A percentile compares a stretch with the other conserved stretches of the same genome.
phyloP scores from a whole-genome alignment of 768 basidiomycete species.

The Amanita subjunquillea region DNA sequence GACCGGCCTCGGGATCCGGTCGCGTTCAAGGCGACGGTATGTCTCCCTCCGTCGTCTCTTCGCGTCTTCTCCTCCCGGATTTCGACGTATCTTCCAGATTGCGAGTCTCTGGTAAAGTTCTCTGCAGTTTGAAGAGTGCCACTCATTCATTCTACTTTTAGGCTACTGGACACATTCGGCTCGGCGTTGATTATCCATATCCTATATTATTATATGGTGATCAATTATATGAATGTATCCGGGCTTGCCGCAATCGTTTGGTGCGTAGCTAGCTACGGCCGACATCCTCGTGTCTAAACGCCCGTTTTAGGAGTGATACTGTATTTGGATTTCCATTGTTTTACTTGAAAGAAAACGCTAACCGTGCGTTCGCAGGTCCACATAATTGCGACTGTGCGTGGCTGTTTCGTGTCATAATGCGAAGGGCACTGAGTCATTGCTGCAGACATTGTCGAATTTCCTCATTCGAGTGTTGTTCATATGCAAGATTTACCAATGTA shows the following conservation, averaged over 20 bases:
- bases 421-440: neutral
- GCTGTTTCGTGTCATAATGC: neutral
- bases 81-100: neutral
- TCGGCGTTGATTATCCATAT: conserved; percentile 41
- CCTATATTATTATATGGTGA: conserved; percentile 48
- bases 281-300: too few species aligned
- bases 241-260: conserved; percentile 16
- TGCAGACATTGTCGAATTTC: conserved; percentile 38
- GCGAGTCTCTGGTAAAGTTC: neutral
- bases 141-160: conserved; percentile 13
- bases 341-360: too few species aligned
- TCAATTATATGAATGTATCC: conserved; percentile 38
- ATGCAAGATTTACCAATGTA: conserved; percentile 38
- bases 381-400: conserved; percentile 40
- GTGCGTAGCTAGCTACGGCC: conserved; percentile 19
- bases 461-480: conserved; percentile 44
- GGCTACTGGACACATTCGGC: conserved; percentile 48
- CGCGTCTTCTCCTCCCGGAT: neutral
- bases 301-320: too few species aligned
- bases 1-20: conserved; percentile 21
- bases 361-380: conserved; percentile 28
- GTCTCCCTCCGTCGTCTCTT: neutral
- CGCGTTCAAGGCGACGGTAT: neutral
- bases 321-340: neutral
- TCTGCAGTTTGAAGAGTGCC: neutral